Conservation (phyloP, 345 rosid species). For the Turritis glabra region DNA sequence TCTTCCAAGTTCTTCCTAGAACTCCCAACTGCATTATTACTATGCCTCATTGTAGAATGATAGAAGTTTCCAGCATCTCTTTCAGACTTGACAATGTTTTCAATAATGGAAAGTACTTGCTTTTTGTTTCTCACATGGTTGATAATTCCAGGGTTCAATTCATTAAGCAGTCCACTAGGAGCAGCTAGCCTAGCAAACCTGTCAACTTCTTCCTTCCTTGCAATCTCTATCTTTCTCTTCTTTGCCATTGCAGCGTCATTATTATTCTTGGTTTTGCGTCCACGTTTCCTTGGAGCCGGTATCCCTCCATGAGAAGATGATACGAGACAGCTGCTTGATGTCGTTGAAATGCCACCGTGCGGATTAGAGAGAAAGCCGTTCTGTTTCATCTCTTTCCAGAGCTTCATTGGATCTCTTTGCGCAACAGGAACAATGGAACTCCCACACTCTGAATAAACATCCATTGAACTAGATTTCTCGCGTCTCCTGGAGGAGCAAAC, state of each 20-base stretch:
- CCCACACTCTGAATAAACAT: conserved; percentile 68
- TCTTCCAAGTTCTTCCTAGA: conserved; percentile 24
- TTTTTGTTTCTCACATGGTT: conserved; percentile 89
- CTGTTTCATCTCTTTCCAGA: conserved; percentile 89
- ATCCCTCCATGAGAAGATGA: conserved; percentile 64
- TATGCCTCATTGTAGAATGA: conserved; percentile 2
- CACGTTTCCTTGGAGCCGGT: conserved; percentile 74
- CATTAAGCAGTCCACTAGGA: conserved; percentile 89
- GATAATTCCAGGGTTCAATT: conserved; percentile 87
- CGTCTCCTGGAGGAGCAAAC: conserved; percentile 39
- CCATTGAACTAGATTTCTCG: conserved; percentile 32
- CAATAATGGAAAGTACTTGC: conserved; percentile 94
- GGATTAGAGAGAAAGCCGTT: conserved; percentile 79
- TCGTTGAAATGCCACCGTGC: conserved; percentile 19
- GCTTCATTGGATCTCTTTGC: conserved; percentile 61
- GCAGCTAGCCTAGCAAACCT: conserved; percentile 81
- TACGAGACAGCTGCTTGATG: conserved; percentile 28
- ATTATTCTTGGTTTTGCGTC: conserved; percentile 54
- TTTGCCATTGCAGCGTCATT: conserved; percentile 30
- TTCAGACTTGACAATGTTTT: conserved; percentile 67
- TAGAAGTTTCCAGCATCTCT: conserved; percentile 30
- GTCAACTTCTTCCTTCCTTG: conserved; percentile 76
- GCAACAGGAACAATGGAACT: conserved; percentile 55
- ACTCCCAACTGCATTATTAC: conserved; percentile 10
- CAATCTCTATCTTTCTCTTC: conserved; percentile 75